A percentile compares a stretch with the other conserved stretches of the same genome.
Conservation (phyloP, 1,284 basidiomycete genomes). For the Acaromyces ingoldii region DNA sequence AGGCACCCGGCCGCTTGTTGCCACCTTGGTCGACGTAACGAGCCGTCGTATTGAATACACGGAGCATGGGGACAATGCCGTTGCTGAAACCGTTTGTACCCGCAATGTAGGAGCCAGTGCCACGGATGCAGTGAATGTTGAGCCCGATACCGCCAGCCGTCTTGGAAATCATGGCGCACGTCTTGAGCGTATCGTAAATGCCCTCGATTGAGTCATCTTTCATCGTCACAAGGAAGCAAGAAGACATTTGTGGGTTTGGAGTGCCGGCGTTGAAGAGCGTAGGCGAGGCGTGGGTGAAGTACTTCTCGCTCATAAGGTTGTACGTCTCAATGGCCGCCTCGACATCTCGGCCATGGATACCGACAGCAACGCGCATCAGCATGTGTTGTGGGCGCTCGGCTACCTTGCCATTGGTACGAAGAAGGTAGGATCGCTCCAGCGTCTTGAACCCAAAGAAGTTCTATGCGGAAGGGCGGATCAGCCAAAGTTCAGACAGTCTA, state of each 20-base stretch:
- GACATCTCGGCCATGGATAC: slow-evolving; percentile 87
- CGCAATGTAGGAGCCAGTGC: slow-evolving; percentile 80
- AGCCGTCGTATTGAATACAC: slow-evolving; percentile 95
- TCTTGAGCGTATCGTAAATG: slow-evolving; percentile 97
- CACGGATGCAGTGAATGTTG: slow-evolving; percentile 93
- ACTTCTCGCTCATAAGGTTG: slow-evolving; percentile 76
- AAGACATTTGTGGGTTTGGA: slow-evolving; percentile 87
- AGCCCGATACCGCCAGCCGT: slow-evolving; percentile 97
- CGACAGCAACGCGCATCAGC: slow-evolving; percentile 98
- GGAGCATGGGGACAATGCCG: slow-evolving; percentile 98
- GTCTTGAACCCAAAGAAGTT: slow-evolving; percentile 94
- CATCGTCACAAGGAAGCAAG: slow-evolving; percentile 97
- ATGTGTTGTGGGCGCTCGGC: slow-evolving; percentile 98
- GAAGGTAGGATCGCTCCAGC: slow-evolving; percentile 92
- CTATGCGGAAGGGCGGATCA: slow-evolving; percentile 53
- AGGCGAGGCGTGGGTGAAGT: slow-evolving; percentile 93
- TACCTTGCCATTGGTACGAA: slow-evolving; percentile 87
- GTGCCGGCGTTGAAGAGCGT: slow-evolving; percentile 99
- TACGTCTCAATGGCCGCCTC: slow-evolving; percentile 81
- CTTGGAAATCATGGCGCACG: slow-evolving; percentile 98
- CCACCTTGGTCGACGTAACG: slow-evolving; percentile 99
- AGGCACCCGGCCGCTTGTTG: slow-evolving; percentile 98
- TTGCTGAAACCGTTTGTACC: slow-evolving; percentile 98
- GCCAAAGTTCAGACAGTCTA: too few species aligned
- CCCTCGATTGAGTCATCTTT: slow-evolving; percentile 99